A percentile compares a stretch with the other conserved stretches of the same genome.
phyloP scores from a whole-genome alignment of 2,329 filamentous ascomycete genomes.

The Calonectria pseudoreteaudii region DNA sequence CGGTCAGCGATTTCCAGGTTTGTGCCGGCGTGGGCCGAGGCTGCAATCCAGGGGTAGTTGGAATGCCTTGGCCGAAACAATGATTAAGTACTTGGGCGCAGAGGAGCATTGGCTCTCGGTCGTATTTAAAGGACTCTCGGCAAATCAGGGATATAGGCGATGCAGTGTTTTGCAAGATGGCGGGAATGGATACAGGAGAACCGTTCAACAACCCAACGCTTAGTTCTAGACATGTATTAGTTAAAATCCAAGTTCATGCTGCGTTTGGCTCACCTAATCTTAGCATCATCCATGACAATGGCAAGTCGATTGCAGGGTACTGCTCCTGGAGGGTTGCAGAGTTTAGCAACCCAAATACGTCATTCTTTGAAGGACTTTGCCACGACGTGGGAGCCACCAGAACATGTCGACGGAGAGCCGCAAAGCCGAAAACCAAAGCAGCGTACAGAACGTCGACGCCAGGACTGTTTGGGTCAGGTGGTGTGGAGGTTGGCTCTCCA shows the following conservation, averaged over 20 bases:
- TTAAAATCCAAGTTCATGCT: not conserved
- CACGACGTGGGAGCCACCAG: conserved; percentile 33
- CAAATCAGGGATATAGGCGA: conserved; percentile 32
- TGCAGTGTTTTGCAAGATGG: conserved; percentile 32
- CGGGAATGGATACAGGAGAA: conserved; percentile 40
- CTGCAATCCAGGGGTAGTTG: conserved; percentile 22
- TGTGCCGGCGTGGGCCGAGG: conserved; percentile 35
- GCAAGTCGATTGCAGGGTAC: conserved; percentile 26
- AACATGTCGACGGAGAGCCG: conserved; percentile 30
- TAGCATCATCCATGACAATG: conserved; percentile 41
- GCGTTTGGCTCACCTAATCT: conserved; percentile 39
- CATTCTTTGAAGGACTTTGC: conserved; percentile 33
- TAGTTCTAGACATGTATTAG: conserved; percentile 36
- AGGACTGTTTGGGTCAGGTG: conserved; percentile 19
- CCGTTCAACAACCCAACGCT: conserved; percentile 44
- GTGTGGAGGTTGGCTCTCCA: conserved; percentile 8
- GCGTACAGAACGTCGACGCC: conserved; percentile 18
- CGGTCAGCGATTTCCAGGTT: conserved; percentile 46
- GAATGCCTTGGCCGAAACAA: conserved; percentile 35
- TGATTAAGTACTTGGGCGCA: conserved; percentile 51
- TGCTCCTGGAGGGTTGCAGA: conserved; percentile 30
- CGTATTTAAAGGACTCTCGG: conserved; percentile 35
- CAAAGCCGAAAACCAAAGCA: conserved; percentile 28
- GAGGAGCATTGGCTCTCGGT: conserved; percentile 45
- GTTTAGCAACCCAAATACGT: conserved; percentile 28